phyloP scores from a whole-genome alignment of 352 stramenopile genomes.

The Phytophthora vignae region DNA sequence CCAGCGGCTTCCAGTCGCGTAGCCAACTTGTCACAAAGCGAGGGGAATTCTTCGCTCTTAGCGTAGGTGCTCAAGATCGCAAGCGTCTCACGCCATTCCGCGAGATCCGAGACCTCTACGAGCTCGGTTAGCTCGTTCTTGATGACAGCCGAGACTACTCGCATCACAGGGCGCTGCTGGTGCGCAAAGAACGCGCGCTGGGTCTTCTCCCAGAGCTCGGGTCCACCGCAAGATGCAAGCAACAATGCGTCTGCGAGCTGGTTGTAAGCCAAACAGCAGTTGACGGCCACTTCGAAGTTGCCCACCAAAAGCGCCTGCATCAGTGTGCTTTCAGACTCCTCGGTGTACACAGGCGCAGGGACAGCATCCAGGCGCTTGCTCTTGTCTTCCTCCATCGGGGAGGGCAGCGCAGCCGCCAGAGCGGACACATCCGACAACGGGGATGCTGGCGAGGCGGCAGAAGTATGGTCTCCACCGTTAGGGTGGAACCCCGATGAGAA shows the following conservation, averaged over 20 bases:
- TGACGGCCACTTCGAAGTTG: slow-evolving; percentile 98
- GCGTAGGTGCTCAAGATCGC: slow-evolving; percentile 98
- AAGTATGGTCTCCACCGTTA: slow-evolving; percentile 41
- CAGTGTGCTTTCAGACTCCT: slow-evolving; percentile 92
- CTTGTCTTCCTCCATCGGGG: slow-evolving; percentile 64
- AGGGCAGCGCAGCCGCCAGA: slow-evolving; percentile 55
- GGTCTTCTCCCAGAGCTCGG: slow-evolving; percentile 96
- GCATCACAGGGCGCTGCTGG: slow-evolving; percentile 93
- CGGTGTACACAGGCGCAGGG: slow-evolving; percentile 79
- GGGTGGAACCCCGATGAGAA: slow-evolving; percentile 77
- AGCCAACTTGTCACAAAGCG: slow-evolving; percentile 95
- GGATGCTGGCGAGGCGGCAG: slow-evolving; percentile 38
- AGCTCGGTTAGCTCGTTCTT: slow-evolving; percentile 92
- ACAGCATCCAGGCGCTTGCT: slow-evolving; percentile 78
- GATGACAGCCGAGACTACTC: slow-evolving; percentile 96
- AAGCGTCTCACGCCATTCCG: slow-evolving; percentile 97
- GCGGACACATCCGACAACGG: slow-evolving; percentile 61
- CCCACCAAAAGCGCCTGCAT: slow-evolving; percentile 97
- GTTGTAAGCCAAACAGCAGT: slow-evolving; percentile 96
- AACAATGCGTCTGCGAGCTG: slow-evolving; percentile 97
- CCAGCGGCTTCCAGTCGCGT: slow-evolving; percentile 91
- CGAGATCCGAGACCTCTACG: slow-evolving; percentile 91
- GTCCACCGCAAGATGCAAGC: slow-evolving; percentile 92
- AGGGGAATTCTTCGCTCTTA: slow-evolving; percentile 97
- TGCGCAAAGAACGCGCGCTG: slow-evolving; percentile 95